These are phyloP conservation scores for Fusarium sp. DNA, from an alignment of 2,329 filamentous ascomycete genomes.

Conservation along the genomic window DNA sequence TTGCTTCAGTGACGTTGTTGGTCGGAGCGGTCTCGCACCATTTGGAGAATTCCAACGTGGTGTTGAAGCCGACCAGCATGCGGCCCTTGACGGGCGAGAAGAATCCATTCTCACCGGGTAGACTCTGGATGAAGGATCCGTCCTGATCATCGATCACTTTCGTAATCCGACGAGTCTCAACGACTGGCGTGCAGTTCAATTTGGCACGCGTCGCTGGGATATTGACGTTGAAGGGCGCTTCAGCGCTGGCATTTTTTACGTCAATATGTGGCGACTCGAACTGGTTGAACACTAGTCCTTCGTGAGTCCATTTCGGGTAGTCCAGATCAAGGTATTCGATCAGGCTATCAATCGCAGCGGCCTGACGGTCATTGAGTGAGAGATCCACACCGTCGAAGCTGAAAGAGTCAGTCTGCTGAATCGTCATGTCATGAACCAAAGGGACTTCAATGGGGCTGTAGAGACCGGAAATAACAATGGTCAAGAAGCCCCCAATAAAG, in stretches of 20 bases:
- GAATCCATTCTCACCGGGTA: constrained; percentile 21
- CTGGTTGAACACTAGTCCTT: constrained; percentile 48
- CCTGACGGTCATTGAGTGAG: constrained; percentile 42
- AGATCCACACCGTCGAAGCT: constrained; percentile 39
- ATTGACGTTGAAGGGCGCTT: constrained; percentile 27
- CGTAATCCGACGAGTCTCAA: constrained; percentile 22
- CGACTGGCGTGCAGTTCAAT: constrained; percentile 40
- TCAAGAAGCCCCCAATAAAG: constrained; percentile 40
- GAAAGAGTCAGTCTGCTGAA: constrained; percentile 50
- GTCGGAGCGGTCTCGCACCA: constrained; percentile 38
- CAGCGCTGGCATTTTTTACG: constrained; percentile 15
- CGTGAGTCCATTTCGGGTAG: constrained; percentile 52
- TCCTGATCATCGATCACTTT: constrained; percentile 20
- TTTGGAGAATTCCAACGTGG: constrained; percentile 32
- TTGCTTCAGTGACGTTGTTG: constrained; percentile 20
- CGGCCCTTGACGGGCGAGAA: constrained; percentile 9
- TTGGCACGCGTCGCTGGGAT: constrained; percentile 39
- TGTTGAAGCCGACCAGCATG: constrained; percentile 39
- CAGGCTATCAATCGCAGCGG: constrained; percentile 45
- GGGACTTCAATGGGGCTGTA: constrained; percentile 48
- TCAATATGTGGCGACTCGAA: constrained; percentile 25
- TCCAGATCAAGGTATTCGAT: constrained; percentile 49
- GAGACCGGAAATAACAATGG: constrained; percentile 45
- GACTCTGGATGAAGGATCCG: constrained; percentile 1
- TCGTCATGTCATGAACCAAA: constrained; percentile 36